A percentile compares a stretch with the other conserved stretches of the same genome.
Conservation (phyloP, 305 asterid genomes). For the Fraxinus greggii region DNA sequence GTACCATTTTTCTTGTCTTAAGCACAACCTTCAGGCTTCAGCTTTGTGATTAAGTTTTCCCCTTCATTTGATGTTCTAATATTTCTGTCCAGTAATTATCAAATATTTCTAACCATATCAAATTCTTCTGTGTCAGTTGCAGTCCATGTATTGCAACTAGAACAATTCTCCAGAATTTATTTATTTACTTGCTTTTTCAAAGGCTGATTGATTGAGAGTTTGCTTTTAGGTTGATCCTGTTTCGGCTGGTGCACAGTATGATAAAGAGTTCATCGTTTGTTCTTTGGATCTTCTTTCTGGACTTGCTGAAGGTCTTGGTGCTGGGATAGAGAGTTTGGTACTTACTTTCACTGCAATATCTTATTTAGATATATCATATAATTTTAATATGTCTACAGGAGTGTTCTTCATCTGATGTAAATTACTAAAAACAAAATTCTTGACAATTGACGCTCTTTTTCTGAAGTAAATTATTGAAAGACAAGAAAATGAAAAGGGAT, state of each 20-base stretch:
- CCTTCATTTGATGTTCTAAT: background rate
- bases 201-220: conserved; percentile 24
- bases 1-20: background rate
- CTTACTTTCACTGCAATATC: conserved; percentile 16
- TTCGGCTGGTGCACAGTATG: conserved; percentile 78
- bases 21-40: background rate
- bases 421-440: background rate
- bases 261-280: conserved; percentile 85
- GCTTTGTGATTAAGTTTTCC: background rate
- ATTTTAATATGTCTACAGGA: conserved; percentile 4
- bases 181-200: conserved; percentile 2
- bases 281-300: conserved; percentile 95
- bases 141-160: background rate
- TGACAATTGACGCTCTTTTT: background rate
- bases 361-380: conserved; percentile 9
- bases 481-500: background rate
- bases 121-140: background rate
- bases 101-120: background rate
- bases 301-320: conserved; percentile 92
- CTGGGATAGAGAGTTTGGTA: conserved; percentile 94
- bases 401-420: conserved; percentile 13
- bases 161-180: background rate
- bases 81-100: background rate
- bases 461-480: background rate
- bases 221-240: conserved; percentile 69